These are phyloP conservation scores for Filobasidium uniguttulatum DNA, from an alignment of 1,284 basidiomycete genomes.

Conservation along the genomic window DNA sequence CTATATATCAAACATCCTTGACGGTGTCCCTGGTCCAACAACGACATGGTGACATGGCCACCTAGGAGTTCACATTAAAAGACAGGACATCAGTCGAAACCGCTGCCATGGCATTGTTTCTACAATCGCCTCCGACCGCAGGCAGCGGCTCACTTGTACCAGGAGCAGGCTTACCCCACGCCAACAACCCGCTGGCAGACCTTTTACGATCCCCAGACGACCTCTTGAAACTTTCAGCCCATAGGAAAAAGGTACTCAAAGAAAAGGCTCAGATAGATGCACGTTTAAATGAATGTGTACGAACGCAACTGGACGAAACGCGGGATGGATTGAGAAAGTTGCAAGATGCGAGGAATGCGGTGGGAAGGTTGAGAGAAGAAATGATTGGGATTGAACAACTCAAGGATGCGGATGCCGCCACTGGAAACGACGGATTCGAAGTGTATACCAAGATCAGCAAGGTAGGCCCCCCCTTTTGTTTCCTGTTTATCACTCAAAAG, in stretches of 20 bases:
- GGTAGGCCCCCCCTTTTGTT: constrained; percentile 41
- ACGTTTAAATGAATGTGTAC: constrained; percentile 79
- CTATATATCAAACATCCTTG: not conserved
- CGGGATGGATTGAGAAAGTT: constrained; percentile 77
- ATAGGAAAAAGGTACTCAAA: constrained; percentile 88
- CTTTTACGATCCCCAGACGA: constrained; percentile 87
- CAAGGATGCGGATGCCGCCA: constrained; percentile 30
- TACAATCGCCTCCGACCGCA: not conserved
- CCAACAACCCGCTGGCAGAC: constrained; percentile 37
- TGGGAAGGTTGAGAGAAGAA: constrained; percentile 80
- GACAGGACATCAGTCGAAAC: too few species aligned
- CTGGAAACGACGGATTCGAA: constrained; percentile 23
- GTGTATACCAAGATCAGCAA: constrained; percentile 83
- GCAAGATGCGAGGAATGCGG: constrained; percentile 63
- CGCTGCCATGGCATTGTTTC: too few species aligned
- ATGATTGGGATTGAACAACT: constrained; percentile 70
- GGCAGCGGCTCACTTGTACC: not conserved
- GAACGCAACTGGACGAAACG: constrained; percentile 84
- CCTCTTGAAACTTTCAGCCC: constrained; percentile 72
- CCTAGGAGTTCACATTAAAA: not conserved
- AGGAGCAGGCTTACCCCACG: not conserved
- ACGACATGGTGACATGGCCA: not conserved
- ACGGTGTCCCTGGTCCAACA: not conserved
- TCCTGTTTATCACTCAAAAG: not conserved
- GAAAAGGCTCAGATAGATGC: constrained; percentile 93